Conservation (phyloP, 305 asterid species). For the Striga hermonthica region DNA sequence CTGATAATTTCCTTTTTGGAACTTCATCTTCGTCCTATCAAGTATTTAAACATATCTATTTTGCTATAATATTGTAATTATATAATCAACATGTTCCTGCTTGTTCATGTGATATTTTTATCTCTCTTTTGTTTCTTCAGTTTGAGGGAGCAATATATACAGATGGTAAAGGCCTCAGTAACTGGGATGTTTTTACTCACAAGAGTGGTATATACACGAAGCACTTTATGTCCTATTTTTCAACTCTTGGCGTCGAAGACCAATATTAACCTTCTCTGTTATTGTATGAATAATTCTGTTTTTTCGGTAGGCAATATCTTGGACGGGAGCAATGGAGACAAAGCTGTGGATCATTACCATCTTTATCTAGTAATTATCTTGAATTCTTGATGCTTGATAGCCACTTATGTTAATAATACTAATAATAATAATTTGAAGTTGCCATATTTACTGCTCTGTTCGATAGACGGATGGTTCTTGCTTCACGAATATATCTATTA, state of each 20-base stretch:
- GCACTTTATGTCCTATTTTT: no score
- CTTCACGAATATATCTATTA: no score
- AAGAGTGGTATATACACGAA: conserved; percentile 36
- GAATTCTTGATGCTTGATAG: no score
- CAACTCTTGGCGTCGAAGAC: no score
- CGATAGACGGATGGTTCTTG: no score
- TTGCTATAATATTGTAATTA: neutral
- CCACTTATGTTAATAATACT: no score
- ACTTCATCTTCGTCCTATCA: conserved; percentile 62
- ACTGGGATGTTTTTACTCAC: conserved; percentile 61
- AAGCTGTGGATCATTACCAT: conserved; percentile 61
- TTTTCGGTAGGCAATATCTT: conserved; percentile 16
- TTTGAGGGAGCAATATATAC: conserved; percentile 53
- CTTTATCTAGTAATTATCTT: conserved; percentile 44
- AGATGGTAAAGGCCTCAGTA: conserved; percentile 59
- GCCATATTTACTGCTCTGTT: no score
- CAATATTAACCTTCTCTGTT: no score
- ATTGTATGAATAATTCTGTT: no score
- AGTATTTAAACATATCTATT: conserved; percentile 25
- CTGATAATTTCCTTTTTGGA: conserved; percentile 46
- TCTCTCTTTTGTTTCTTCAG: conserved; percentile 32
- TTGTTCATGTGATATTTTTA: neutral
- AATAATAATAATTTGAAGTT: no score
- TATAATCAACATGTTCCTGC: no score
- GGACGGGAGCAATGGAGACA: conserved; percentile 66